Conservation (phyloP, 345 rosid genomes). For the Trapa incisa region DNA sequence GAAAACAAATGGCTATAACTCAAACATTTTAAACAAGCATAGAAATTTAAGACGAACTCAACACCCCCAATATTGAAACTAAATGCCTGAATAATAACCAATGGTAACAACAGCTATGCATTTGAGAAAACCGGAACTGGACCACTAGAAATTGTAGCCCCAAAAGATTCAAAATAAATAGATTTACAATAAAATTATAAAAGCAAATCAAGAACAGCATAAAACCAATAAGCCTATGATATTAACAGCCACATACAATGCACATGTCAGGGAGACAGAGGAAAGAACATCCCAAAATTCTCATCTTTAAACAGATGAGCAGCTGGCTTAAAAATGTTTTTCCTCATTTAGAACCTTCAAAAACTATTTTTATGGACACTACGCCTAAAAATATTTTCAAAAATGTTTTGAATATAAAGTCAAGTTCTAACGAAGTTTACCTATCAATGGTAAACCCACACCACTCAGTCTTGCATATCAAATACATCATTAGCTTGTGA, state of each 20-base stretch:
- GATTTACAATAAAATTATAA: not conserved
- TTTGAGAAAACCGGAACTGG: not conserved
- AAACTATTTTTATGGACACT: too few relatives aligned
- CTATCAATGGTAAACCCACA: too few relatives aligned
- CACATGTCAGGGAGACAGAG: not conserved
- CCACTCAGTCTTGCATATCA: too few relatives aligned
- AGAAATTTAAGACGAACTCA: not conserved
- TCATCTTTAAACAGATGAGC: not conserved
- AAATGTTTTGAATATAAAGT: too few relatives aligned
- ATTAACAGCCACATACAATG: not conserved
- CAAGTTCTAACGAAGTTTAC: too few relatives aligned
- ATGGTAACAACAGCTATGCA: not conserved
- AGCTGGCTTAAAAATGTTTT: too few relatives aligned
- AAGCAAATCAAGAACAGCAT: not conserved
- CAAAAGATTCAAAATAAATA: not conserved
- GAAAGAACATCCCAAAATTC: not conserved
- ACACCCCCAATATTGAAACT: not conserved
- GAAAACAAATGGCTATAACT: slow-evolving; percentile 16
- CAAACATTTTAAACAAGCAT: not conserved
- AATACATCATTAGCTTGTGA: too few relatives aligned
- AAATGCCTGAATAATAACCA: not conserved
- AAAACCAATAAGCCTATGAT: not conserved
- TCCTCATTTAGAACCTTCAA: too few relatives aligned
- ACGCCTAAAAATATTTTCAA: too few relatives aligned
- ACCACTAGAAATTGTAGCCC: not conserved